Conservation (phyloP, 2,329 filamentous ascomycete species). For the Thyridium curvatum region DNA sequence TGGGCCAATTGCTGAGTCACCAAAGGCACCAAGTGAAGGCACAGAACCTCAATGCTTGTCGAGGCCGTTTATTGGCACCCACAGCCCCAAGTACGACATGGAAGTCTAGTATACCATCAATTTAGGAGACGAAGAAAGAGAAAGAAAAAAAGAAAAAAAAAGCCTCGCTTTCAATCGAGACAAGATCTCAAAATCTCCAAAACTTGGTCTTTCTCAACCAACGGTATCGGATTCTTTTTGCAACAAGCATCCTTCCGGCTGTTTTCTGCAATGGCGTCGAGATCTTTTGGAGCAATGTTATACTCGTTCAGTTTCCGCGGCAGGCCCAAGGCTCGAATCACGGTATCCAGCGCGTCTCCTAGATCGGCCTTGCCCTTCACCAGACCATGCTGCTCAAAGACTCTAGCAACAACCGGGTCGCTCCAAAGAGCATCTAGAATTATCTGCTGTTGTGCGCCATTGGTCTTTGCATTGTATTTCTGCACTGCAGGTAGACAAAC, state of each 20-base stretch:
- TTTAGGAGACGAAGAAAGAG: too few relatives aligned
- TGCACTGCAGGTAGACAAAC: constrained; percentile 45
- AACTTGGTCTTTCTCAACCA: constrained; percentile 36
- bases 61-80: too few relatives aligned
- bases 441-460: constrained; percentile 28
- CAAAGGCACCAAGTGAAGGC: too few relatives aligned
- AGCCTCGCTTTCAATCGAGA: constrained; percentile 1
- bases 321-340: constrained; percentile 42
- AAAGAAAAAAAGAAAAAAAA: too few relatives aligned
- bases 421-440: constrained; percentile 29
- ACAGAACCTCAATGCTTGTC: too few relatives aligned
- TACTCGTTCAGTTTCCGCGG: constrained; percentile 40
- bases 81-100: too few relatives aligned
- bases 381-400: constrained; percentile 19
- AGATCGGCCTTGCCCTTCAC: constrained; percentile 27
- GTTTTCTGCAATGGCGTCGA: constrained; percentile 36
- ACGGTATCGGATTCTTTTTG: constrained; percentile 36
- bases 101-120: too few relatives aligned
- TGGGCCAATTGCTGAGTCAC: too few relatives aligned
- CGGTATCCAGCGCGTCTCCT: constrained; percentile 38
- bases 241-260: constrained; percentile 38
- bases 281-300: constrained; percentile 35
- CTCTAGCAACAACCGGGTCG: constrained; percentile 21
- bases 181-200: constrained; percentile 38
- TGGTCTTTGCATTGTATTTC: constrained; percentile 37